These are phyloP conservation scores for Ustilago esculenta DNA, from an alignment of 1,284 basidiomycete species.

Conservation along the genomic window DNA sequence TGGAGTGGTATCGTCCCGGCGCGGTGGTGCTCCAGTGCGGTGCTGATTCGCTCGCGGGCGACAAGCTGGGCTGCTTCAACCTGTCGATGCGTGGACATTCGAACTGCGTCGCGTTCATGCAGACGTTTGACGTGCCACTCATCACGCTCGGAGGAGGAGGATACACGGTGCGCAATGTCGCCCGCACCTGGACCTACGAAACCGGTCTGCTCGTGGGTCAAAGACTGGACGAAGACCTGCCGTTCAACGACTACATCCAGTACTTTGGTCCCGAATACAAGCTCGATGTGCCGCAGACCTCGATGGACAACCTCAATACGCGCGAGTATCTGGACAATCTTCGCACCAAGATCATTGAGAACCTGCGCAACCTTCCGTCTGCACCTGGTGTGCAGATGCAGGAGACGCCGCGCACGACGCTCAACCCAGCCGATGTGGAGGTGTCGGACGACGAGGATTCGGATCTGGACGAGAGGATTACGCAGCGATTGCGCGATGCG, in stretches of 20 bases:
- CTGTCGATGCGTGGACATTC: conserved; percentile 92
- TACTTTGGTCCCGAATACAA: conserved; percentile 97
- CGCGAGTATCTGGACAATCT: conserved; percentile 85
- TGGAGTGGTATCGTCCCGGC: conserved; percentile 88
- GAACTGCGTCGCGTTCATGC: conserved; percentile 86
- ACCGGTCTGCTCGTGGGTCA: conserved; percentile 91
- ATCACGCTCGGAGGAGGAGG: conserved; percentile 95
- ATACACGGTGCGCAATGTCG: conserved; percentile 92
- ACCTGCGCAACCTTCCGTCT: conserved; percentile 79
- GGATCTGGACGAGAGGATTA: conserved; percentile 67
- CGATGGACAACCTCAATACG: conserved; percentile 93
- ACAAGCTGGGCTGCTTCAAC: conserved; percentile 97
- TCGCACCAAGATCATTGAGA: conserved; percentile 78
- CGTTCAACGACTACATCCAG: conserved; percentile 96
- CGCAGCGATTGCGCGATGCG: conserved; percentile 56
- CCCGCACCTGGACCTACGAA: conserved; percentile 94
- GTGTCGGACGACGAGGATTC: conserved; percentile 65
- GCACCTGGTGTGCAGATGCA: conserved; percentile 91
- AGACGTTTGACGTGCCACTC: conserved; percentile 84
- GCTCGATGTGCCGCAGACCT: conserved; percentile 87
- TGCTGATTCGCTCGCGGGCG: conserved; percentile 91
- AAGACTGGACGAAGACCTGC: conserved; percentile 80
- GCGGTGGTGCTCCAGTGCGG: conserved; percentile 95
- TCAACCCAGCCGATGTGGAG: conserved; percentile 72
- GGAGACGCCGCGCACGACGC: conserved; percentile 74